Conservation (phyloP, 2,329 filamentous ascomycete genomes). For the Xylaria polymorpha region DNA sequence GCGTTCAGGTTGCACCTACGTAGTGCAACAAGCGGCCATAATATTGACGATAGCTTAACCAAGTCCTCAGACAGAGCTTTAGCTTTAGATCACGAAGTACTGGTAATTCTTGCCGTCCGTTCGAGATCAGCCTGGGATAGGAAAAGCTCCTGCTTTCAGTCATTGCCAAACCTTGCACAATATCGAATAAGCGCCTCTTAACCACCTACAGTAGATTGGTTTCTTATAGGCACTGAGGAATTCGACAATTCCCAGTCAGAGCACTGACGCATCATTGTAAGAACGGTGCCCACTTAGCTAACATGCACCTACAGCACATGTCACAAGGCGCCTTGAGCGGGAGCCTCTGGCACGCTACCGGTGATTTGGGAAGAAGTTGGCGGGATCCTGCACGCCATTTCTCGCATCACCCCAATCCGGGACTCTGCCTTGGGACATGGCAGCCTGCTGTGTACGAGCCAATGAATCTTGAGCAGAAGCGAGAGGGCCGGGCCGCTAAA, state of each 20-base stretch:
- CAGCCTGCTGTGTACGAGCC: conserved; percentile 33
- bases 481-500: conserved; percentile 24
- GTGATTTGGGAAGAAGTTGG: conserved; percentile 1
- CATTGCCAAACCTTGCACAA: neutral
- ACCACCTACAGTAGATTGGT: neutral
- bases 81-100: neutral
- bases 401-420: conserved; percentile 30
- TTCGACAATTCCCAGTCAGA: neutral
- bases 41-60: neutral
- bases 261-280: conserved; percentile 13
- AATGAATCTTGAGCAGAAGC: conserved; percentile 36
- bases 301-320: conserved; percentile 10
- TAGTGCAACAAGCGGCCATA: conserved; percentile 12
- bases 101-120: neutral
- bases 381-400: conserved; percentile 12
- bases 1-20: conserved; percentile 12
- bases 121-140: neutral
- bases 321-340: neutral
- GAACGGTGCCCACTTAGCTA: conserved; percentile 14
- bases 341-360: neutral
- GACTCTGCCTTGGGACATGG: conserved; percentile 37
- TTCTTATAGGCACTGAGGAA: neutral
- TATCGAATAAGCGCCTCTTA: neutral
- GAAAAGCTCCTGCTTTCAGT: neutral
- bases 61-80: neutral